Evolutionary conservation across 495 filamentous ascomycete species (phyloP).

Genomic region (Articulospora tetracladia): DNA sequence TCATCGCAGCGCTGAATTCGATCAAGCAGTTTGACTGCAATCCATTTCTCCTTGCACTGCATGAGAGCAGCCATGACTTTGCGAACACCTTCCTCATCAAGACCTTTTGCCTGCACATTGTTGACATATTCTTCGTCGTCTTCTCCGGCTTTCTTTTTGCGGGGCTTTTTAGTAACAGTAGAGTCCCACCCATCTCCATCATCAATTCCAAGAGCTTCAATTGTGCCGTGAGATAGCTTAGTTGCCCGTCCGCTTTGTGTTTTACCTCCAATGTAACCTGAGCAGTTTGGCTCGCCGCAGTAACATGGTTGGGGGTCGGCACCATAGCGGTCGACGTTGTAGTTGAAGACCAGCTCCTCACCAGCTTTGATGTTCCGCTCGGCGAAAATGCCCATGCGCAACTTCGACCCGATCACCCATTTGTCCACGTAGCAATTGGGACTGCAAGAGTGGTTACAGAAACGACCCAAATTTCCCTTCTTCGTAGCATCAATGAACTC

Average conservation of each 20-base stretch:
- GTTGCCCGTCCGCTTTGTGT: constrained; percentile 95
- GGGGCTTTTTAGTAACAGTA: constrained; percentile 78
- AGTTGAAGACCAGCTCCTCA: constrained; percentile 99
- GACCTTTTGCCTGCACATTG: constrained; percentile 74
- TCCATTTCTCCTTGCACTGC: constrained; percentile 99
- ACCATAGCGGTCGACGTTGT: constrained; percentile 98
- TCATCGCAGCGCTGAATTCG: constrained; percentile 90
- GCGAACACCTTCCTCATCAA: constrained; percentile 86
- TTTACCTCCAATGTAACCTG: constrained; percentile 93
- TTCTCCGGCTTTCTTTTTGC: constrained; percentile 91
- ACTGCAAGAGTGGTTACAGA: constrained; percentile 99
- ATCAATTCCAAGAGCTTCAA: constrained; percentile 95
- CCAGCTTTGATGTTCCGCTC: constrained; percentile 80
- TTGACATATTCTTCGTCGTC: constrained; percentile 97
- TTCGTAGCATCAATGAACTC: constrained; percentile 99
- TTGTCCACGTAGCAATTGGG: constrained; percentile 99
- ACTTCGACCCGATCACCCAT: constrained; percentile 97
- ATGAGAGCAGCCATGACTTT: constrained; percentile 99
- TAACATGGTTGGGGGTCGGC: constrained; percentile 96
- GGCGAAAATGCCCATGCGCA: constrained; percentile 99
- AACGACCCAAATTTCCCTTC: constrained; percentile 91
- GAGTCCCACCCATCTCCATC: constrained; percentile 91
- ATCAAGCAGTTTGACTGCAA: constrained; percentile 87
- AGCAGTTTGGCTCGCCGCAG: constrained; percentile 92
- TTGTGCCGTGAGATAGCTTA: constrained; percentile 83